These are phyloP conservation scores for Kwoniella botswanensis DNA, from an alignment of 768 basidiomycete species.

Conservation along the genomic window DNA sequence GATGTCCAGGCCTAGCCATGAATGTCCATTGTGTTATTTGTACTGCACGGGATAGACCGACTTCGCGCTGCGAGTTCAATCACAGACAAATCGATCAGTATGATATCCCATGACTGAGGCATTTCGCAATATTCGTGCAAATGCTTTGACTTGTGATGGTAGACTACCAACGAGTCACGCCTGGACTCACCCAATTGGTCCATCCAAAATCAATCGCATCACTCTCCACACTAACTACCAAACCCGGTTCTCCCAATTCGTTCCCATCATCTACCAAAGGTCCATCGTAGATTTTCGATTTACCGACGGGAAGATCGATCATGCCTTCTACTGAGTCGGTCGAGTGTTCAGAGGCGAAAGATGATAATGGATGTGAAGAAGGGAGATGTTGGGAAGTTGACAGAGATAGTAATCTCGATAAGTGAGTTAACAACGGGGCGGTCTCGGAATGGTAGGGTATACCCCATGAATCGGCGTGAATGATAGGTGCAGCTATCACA, in stretches of 20 bases:
- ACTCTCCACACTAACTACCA: constrained; percentile 48
- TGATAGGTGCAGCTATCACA: constrained; percentile 38
- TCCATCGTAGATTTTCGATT: constrained; percentile 27
- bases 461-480: constrained; percentile 47
- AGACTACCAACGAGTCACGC: neutral
- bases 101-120: neutral
- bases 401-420: constrained; percentile 38
- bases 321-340: constrained; percentile 13
- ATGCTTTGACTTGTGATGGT: neutral
- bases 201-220: constrained; percentile 51
- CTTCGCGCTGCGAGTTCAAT: constrained; percentile 27
- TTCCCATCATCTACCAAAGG: constrained; percentile 40
- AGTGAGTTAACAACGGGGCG: constrained; percentile 37
- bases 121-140: neutral
- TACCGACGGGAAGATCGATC: constrained; percentile 7
- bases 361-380: constrained; percentile 25
- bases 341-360: constrained; percentile 18
- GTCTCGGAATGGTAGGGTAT: constrained; percentile 37
- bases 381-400: constrained; percentile 34
- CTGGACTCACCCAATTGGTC: constrained; percentile 38
- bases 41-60: constrained; percentile 41
- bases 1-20: constrained; percentile 45
- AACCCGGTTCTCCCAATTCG: constrained; percentile 38
- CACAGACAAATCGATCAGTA: neutral
- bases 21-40: constrained; percentile 52